Base-by-base conservation (phyloP, 306 rosid species). In the Quercus bicolor region DNA sequence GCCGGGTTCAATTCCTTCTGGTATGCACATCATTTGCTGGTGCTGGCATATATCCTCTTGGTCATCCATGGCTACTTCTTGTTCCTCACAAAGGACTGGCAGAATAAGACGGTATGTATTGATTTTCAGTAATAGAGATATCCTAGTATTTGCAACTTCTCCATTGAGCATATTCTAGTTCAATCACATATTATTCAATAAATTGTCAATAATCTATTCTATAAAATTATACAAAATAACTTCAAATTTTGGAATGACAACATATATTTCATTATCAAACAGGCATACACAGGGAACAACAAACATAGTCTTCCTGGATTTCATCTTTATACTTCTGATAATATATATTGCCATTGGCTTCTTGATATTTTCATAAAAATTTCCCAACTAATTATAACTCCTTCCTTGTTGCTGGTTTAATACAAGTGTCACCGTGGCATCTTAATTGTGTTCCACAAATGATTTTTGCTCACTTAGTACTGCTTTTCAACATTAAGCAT, bases 11-110 rank as follows among this genome's bases (percentile, higher is more conserved):
- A 92, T 82, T 55, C 97, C 61, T 95, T 95, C 82, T 95, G 98
- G 98, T 95, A 91, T 79, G 87, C 98, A 23, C 98, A 95, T 78
- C 98, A 95, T 87, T 85, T 95, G 88, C 88, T 95, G 77, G 85
- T 54, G 73, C 4, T 87, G 83, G 98, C 75, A 19, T 95, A 91
- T 60, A 12, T 89, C 16, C 93, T 92, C 77, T 85, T 91, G 16
- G 29, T 89, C 79, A 10, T 85, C 2, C 98, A 95, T 77, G 98
- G 98, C 77, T 80, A 85, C 85, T 92, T 61, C 81, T 73, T 95
- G 8, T 81, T 83, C 69, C 93, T 95, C 76, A 65, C 85, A 82
- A 57, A 75, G 37, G 87, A 85, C 1, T 95, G 98, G 96, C 71
- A 23, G 8, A 61, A 78, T 45, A 95, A 91, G 53, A 88, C 97